Percentiles rank a stretch among this genome's conserved stretches.
These are phyloP conservation scores for Vitis cinerea DNA, from an alignment of 164 flowering plant species.

Conservation along the genomic window DNA sequence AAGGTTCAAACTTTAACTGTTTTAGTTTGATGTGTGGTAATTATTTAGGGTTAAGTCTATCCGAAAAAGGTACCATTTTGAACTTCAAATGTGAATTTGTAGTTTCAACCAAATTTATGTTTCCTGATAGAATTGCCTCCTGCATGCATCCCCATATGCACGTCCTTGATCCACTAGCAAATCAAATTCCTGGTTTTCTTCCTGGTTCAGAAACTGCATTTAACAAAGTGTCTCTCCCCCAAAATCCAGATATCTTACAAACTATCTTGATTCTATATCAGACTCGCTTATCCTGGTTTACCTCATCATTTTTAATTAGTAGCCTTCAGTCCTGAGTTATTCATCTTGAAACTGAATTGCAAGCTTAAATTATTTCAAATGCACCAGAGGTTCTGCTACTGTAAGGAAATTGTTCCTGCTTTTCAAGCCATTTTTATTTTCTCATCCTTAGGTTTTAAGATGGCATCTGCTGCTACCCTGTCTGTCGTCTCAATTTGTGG, in stretches of 20 bases:
- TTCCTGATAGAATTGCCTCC: no score
- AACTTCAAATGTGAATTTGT: no score
- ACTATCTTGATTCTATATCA: no score
- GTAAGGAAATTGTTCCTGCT: not conserved
- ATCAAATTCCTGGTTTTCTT: no score
- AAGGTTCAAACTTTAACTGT: not conserved
- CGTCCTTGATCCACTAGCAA: no score
- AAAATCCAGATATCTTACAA: no score
- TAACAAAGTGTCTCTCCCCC: no score
- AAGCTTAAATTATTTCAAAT: not conserved
- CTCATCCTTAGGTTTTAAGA: not conserved
- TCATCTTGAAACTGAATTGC: not conserved
- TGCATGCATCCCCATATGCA: no score
- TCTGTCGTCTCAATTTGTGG: not conserved
- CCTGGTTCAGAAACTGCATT: no score
- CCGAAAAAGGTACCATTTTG: no score
- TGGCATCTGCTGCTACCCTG: not conserved
- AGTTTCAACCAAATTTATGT: no score
- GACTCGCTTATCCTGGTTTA: no score
- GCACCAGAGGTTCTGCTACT: not conserved
- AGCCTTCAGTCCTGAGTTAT: not conserved
- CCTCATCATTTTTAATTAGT: not conserved
- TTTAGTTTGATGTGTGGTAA: not conserved
- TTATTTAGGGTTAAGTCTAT: not conserved
- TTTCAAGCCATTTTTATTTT: not conserved